phyloP scores from a whole-genome alignment of 176 grass and related monocot genomes.

The Ampelocalamus luodianensis region DNA sequence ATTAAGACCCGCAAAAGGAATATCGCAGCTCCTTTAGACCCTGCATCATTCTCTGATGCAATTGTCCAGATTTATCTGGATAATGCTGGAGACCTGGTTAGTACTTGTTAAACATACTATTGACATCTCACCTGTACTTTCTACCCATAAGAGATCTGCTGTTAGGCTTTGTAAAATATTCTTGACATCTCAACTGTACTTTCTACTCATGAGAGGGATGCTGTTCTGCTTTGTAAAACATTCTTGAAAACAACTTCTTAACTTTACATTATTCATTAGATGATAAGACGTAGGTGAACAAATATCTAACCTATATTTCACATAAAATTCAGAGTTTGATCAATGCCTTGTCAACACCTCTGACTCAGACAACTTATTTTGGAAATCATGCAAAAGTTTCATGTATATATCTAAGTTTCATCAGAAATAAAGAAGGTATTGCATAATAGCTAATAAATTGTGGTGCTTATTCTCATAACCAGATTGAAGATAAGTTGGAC shows the following conservation, averaged over 20 bases:
- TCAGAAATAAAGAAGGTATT: neutral
- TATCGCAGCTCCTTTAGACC: constrained; percentile 92
- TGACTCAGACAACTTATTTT: neutral
- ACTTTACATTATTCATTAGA: neutral
- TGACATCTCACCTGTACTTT: constrained; percentile 16
- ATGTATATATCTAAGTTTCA: neutral
- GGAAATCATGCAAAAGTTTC: neutral
- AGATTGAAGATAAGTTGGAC: neutral
- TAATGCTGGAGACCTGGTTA: constrained; percentile 98
- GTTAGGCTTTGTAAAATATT: neutral
- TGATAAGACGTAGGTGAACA: neutral
- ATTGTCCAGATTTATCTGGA: constrained; percentile 98
- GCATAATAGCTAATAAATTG: neutral
- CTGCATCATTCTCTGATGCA: constrained; percentile 99
- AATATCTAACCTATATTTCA: neutral
- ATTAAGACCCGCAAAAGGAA: constrained; percentile 99
- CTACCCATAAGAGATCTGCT: neutral
- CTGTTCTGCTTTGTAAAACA: neutral
- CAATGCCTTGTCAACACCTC: neutral
- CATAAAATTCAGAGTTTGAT: neutral
- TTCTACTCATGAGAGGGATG: neutral
- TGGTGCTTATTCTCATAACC: neutral
- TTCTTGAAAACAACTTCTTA: constrained; percentile 10
- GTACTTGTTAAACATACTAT: constrained; percentile 23
- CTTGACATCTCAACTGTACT: constrained; percentile 5